Evolutionary conservation across 1,284 basidiomycete species (phyloP).

Genomic region (Moesziomyces parantarcticus): DNA sequence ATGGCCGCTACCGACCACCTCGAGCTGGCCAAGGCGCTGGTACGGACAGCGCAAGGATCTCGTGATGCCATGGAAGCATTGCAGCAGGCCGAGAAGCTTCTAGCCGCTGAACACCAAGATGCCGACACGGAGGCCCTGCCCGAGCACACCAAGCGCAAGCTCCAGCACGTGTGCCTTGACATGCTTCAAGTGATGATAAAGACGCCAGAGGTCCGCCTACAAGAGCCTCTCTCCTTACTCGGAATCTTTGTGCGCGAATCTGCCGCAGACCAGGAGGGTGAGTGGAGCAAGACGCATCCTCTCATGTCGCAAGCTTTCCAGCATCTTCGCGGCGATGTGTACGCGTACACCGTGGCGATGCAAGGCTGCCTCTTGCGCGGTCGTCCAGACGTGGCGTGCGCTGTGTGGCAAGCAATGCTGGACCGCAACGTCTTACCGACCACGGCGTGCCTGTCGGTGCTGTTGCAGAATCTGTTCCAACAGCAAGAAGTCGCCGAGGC

Average conservation of each 20-base stretch:
- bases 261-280: neutral
- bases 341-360: constrained; percentile 34
- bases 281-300: neutral
- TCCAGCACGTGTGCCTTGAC: constrained; percentile 5
- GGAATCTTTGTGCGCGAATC: constrained; percentile 6
- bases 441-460: constrained; percentile 13
- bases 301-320: constrained; percentile 10
- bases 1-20: constrained; percentile 18
- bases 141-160: neutral
- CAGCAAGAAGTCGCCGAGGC: constrained; percentile 16
- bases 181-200: constrained; percentile 22
- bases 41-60: constrained; percentile 16
- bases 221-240: constrained; percentile 11
- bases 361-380: constrained; percentile 20
- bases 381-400: constrained; percentile 10
- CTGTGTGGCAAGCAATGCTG: constrained; percentile 34
- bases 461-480: constrained; percentile 31
- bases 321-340: constrained; percentile 4
- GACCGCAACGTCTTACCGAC: constrained; percentile 25
- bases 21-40: constrained; percentile 23
- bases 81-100: constrained; percentile 17
- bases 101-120: neutral
- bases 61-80: constrained; percentile 16
- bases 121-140: neutral
- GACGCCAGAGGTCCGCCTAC: constrained; percentile 10